Evolutionary conservation across 345 rosid genomes (phyloP), one percentile per base, ranked within the genome.

Genomic region (Salix suchowensis): DNA sequence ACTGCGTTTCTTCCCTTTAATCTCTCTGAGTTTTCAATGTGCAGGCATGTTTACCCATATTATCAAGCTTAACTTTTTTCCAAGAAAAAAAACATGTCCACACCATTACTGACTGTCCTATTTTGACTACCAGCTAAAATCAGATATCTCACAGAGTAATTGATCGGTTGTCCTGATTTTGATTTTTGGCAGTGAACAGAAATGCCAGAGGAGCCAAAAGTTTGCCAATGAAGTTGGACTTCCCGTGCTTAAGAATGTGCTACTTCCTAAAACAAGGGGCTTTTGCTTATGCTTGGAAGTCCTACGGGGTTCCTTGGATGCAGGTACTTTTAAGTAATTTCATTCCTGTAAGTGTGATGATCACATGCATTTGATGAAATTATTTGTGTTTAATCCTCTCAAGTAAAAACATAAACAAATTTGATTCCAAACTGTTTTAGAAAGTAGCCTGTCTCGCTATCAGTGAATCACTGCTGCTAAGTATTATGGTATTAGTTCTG

Each of bases 231-330:
- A 91, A 81, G 82, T 72, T 77, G 96, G 94, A 79, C 90, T 93
- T 80, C 94, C 96, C 4, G 83, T 86, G 72, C 82, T 93, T 76
- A 80, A 84, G 54, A 89, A 93, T 72, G 94, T 93, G 73, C 87
- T 91, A 67, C 83, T 91, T 77, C 97, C 96, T 1, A 93, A 91
- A 81, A 88, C 96, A 21, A 89, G 82, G 77, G 97, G 96, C 1
- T 93, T 93, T 70, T 42, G 78, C 76, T 79, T 87, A 77, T 89
- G 94, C 91, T 78, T 91, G 82, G 94, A 90, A 81, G 89, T 79
- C 79, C 85, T 93, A 24, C 82, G 82, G 37, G 74, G 52, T 74
- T 85, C 94, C 52, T 82, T 89, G 73, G 94, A 93, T 81, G 94
- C 97, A 85, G 96, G 97, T 92, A 80, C 30, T 44, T 32, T 68